phyloP scores from a whole-genome alignment of 2,329 filamentous ascomycete genomes.

The Berkeleyomyces rouxiae region DNA sequence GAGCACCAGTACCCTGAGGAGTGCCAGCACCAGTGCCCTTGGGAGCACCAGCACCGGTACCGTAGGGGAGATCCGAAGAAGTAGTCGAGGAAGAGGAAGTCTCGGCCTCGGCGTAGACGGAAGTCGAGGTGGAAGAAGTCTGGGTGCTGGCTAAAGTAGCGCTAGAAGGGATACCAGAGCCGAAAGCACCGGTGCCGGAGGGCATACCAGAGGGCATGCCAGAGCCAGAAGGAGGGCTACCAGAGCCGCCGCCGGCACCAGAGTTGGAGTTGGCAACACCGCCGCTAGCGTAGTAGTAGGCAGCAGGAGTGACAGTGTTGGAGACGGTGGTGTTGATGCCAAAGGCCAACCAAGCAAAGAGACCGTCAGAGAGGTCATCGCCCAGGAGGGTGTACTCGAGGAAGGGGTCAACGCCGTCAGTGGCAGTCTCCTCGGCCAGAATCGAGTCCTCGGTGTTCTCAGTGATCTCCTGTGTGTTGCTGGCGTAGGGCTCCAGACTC shows the following conservation, averaged over 20 bases:
- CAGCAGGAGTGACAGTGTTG: constrained; percentile 19
- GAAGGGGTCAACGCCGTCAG: constrained; percentile 38
- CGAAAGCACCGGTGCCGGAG: background rate
- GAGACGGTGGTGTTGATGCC: constrained; percentile 26
- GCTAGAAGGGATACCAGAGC: background rate
- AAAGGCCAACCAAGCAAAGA: constrained; percentile 37
- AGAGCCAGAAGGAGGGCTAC: background rate
- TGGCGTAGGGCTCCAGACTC: constrained; percentile 26
- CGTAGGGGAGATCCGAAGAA: background rate
- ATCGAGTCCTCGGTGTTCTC: constrained; percentile 34
- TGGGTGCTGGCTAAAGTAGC: background rate
- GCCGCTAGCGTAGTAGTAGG: constrained; percentile 20
- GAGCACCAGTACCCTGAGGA: background rate
- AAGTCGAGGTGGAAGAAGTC: background rate
- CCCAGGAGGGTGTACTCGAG: constrained; percentile 41
- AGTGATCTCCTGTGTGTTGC: constrained; percentile 28
- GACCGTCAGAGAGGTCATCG: constrained; percentile 31
- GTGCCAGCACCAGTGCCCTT: background rate
- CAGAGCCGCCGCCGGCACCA: background rate
- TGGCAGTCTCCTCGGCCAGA: constrained; percentile 28
- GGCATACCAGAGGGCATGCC: background rate
- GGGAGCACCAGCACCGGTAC: background rate
- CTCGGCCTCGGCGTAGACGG: background rate
- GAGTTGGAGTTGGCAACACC: constrained; percentile 19
- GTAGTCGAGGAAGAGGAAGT: background rate